A percentile compares a stretch with the other conserved stretches of the same genome.
phyloP scores from a whole-genome alignment of 2,329 filamentous ascomycete genomes.

The Ophiostoma angusticollis region DNA sequence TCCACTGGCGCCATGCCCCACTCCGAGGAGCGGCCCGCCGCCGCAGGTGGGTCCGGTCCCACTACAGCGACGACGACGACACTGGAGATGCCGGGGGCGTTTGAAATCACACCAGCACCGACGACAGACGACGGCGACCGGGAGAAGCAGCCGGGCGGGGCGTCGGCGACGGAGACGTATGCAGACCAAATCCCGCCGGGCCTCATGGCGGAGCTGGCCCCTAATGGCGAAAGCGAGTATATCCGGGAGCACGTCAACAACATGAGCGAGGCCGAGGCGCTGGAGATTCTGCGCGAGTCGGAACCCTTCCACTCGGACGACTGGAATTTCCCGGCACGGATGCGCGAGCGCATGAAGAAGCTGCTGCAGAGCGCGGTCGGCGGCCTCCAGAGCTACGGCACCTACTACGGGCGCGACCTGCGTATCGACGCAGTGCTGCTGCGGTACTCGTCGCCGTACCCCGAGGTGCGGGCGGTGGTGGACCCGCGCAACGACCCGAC shows the following conservation, averaged over 20 bases:
- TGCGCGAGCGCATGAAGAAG: slow-evolving; percentile 28
- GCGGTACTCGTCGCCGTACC: slow-evolving; percentile 29
- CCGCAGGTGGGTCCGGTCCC: no score
- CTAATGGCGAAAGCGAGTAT: slow-evolving; percentile 30
- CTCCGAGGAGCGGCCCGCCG: no score
- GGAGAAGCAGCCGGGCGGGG: slow-evolving; percentile 18
- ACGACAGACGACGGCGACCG: slow-evolving; percentile 16
- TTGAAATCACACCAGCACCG: slow-evolving; percentile 1
- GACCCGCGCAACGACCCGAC: slow-evolving; percentile 23
- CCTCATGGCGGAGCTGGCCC: slow-evolving; percentile 28
- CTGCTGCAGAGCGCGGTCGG: slow-evolving; percentile 22
- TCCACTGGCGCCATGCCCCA: no score
- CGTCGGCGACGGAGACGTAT: slow-evolving; percentile 12
- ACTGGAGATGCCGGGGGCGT: no score
- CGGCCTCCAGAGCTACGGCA: slow-evolving; percentile 27
- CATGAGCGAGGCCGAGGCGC: slow-evolving; percentile 30
- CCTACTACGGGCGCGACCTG: slow-evolving; percentile 28
- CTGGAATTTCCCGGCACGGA: no score
- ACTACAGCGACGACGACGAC: background rate
- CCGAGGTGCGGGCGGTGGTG: slow-evolving; percentile 28
- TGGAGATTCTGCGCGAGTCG: slow-evolving; percentile 26
- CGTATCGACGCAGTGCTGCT: slow-evolving; percentile 28
- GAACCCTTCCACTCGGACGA: slow-evolving; percentile 26
- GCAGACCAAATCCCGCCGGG: slow-evolving; percentile 27
- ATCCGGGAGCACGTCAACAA: slow-evolving; percentile 28